Base-by-base conservation (phyloP, 2,329 filamentous ascomycete species). In the Penicillium sclerotiorum region DNA sequence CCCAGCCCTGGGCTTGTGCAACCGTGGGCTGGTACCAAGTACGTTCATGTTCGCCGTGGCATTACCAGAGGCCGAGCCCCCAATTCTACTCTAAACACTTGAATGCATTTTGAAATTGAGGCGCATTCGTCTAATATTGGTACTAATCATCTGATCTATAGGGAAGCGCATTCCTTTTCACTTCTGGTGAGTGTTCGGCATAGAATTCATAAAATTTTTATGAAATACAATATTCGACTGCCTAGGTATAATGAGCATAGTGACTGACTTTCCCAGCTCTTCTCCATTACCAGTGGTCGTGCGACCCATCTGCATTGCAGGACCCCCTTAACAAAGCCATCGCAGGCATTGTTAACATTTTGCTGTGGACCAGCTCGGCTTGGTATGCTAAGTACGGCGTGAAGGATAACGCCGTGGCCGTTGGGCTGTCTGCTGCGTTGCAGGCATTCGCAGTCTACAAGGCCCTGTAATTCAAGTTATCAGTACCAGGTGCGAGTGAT, bases 1-100 rank as follows among this genome's bases (percentile, higher is more conserved):
- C 61, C 1, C 57, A 42, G 46, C 27, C 59, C 1, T 62, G 59
- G 59, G 47, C 58, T 22, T 57, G 59, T 41, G 59, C 56, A 4
- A 58, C 53, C 17, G 55, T 62, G 5, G 63, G 63, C 4, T 66
- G 63, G 63, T 66, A 62, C 96, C 62, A 65, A 54, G 61, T 62
- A 50, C 15, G 56, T 55, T 27, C 43, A 5, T 22, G 15, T 5
- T 6, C 9, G 13, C 33, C 15, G 13, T 17, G 4, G 28, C 23
- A 15, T 28, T 4, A 28, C 23, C 13, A 8, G 5, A 11, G 11
- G n/a, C n/a, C n/a, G n/a, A n/a, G n/a, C n/a, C n/a, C n/a, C n/a
- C n/a, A n/a, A n/a, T n/a, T n/a, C n/a, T n/a, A n/a, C n/a, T n/a
- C n/a, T n/a, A n/a, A n/a, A n/a, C n/a, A n/a, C n/a, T n/a, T n/a